phyloP scores from a whole-genome alignment of 345 rosid genomes.

The Populus deltoides region DNA sequence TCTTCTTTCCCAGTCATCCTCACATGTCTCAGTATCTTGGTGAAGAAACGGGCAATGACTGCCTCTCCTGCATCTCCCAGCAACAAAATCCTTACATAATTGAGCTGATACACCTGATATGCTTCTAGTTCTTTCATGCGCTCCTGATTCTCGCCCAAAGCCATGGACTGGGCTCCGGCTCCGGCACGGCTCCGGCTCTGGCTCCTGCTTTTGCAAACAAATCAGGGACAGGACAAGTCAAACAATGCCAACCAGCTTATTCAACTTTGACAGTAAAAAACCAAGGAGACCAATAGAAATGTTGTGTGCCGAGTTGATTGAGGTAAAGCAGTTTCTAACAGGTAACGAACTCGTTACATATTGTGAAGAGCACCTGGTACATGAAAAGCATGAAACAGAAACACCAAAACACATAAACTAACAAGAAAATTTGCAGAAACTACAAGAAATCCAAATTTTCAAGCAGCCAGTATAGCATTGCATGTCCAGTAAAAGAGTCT shows the following conservation, averaged over 20 bases:
- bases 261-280: background rate
- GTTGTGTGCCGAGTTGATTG: background rate
- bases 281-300: background rate
- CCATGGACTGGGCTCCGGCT: conserved; percentile 74
- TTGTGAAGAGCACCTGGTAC: background rate
- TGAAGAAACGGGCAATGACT: conserved; percentile 56
- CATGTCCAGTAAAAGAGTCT: background rate
- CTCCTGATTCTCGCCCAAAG: conserved; percentile 53
- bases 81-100: conserved; percentile 58
- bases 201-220: conserved; percentile 43
- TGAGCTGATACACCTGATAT: conserved; percentile 47
- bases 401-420: background rate
- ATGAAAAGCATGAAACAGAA: background rate
- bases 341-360: background rate
- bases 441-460: background rate
- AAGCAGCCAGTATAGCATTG: background rate
- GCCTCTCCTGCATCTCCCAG: conserved; percentile 76
- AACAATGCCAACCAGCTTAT: background rate
- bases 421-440: background rate
- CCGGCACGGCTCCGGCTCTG: conserved; percentile 52
- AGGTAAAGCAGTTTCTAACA: background rate
- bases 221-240: conserved; percentile 1
- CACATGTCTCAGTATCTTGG: conserved; percentile 41
- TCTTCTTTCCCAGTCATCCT: conserved; percentile 54
- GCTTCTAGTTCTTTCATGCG: conserved; percentile 54